Percentiles rank a stretch among this genome's conserved stretches.
Conservation (phyloP, 495 filamentous ascomycete species). For the Talaromyces adpressus region DNA sequence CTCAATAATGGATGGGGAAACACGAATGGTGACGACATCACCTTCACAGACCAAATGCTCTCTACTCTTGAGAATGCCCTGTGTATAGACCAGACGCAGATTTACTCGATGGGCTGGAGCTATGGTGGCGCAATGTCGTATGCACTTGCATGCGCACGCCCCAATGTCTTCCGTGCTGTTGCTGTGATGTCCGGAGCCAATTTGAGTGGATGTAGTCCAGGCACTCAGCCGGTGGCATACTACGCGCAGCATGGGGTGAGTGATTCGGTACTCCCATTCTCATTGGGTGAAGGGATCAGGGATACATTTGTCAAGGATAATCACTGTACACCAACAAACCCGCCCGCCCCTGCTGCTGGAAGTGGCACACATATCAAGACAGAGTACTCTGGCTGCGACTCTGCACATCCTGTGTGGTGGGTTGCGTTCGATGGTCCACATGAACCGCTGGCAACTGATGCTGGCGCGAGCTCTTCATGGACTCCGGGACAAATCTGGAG, state of each 20-base stretch:
- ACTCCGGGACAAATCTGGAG: slow-evolving; percentile 9
- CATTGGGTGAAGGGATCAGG: slow-evolving; percentile 23
- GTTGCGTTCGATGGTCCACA: slow-evolving; percentile 17
- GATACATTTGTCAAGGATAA: slow-evolving; percentile 35
- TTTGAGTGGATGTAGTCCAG: slow-evolving; percentile 33
- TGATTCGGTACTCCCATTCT: slow-evolving; percentile 32
- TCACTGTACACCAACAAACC: slow-evolving; percentile 18
- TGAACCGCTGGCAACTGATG: slow-evolving; percentile 14
- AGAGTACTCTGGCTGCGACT: slow-evolving; percentile 11
- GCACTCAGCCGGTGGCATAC: slow-evolving; percentile 34
- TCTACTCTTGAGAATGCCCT: slow-evolving; percentile 30
- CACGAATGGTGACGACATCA: slow-evolving; percentile 31
- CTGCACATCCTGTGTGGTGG: slow-evolving; percentile 12
- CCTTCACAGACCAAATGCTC: slow-evolving; percentile 32
- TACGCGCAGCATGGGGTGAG: slow-evolving; percentile 34
- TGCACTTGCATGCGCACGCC: slow-evolving; percentile 34
- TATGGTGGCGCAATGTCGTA: slow-evolving; percentile 45
- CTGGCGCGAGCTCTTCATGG: not conserved
- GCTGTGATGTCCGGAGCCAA: slow-evolving; percentile 33
- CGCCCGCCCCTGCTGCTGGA: slow-evolving; percentile 8
- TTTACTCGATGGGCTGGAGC: slow-evolving; percentile 42
- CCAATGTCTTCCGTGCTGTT: slow-evolving; percentile 34
- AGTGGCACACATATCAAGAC: slow-evolving; percentile 9
- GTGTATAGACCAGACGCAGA: slow-evolving; percentile 35
- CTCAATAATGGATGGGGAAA: slow-evolving; percentile 39